Evolutionary conservation across 495 filamentous ascomycete species (phyloP).

Genomic region (Penicillium nucicola): DNA sequence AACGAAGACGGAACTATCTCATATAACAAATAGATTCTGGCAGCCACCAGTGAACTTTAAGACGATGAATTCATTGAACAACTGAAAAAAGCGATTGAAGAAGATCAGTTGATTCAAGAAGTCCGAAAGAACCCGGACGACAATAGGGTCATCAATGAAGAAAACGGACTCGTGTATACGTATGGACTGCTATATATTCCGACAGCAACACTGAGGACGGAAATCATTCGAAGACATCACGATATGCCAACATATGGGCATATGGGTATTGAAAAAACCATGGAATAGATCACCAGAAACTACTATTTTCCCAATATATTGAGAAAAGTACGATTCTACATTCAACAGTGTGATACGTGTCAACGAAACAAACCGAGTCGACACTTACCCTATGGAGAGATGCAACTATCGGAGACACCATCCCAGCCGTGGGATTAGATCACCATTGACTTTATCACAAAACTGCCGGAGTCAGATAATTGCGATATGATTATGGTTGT

Average conservation of each 20-base stretch:
- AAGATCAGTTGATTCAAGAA: too few species aligned
- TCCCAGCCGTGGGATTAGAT: slow-evolving; percentile 11
- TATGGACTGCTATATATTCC: slow-evolving; percentile 8
- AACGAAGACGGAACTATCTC: too few species aligned
- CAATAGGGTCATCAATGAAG: background rate
- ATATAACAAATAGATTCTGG: too few species aligned
- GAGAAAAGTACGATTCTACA: slow-evolving; percentile 5
- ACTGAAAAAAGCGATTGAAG: too few species aligned
- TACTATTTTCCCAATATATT: slow-evolving; percentile 2
- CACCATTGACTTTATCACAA: slow-evolving; percentile 20
- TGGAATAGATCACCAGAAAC: slow-evolving; percentile 8
- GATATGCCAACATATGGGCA: background rate
- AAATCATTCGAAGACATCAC: slow-evolving; percentile 8
- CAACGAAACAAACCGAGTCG: background rate
- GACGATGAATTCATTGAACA: too few species aligned
- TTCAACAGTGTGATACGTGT: slow-evolving; percentile 5
- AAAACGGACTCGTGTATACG: slow-evolving; percentile 6
- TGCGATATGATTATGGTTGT: slow-evolving; percentile 7
- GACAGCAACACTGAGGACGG: background rate
- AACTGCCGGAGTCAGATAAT: slow-evolving; percentile 1
- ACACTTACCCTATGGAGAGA: slow-evolving; percentile 4
- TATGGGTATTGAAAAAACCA: slow-evolving; percentile 3
- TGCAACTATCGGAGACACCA: slow-evolving; percentile 6
- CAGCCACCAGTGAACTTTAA: too few species aligned
- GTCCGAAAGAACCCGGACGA: too few species aligned